These are phyloP conservation scores for Trametes sp. DNA, from an alignment of 1,284 basidiomycete species.

Conservation along the genomic window DNA sequence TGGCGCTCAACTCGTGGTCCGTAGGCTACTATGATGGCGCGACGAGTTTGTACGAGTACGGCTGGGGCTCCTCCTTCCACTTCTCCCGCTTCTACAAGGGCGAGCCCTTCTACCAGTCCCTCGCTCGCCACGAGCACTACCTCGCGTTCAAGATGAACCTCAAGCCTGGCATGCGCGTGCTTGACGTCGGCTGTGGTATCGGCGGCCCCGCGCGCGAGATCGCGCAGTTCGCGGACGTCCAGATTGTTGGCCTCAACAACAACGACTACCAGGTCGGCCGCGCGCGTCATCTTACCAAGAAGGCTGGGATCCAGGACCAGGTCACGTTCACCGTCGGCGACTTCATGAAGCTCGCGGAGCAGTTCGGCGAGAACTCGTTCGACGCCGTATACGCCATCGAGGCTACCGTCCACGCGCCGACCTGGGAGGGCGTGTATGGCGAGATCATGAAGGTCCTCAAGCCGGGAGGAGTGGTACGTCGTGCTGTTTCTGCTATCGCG, in stretches of 20 bases:
- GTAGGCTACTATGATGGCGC: constrained; percentile 96
- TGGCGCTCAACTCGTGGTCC: constrained; percentile 10
- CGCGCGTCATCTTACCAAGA: constrained; percentile 85
- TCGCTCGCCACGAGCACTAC: constrained; percentile 99
- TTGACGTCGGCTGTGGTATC: constrained; percentile 98
- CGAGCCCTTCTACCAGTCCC: constrained; percentile 83
- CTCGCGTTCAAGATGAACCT: constrained; percentile 87
- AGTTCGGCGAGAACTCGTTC: constrained; percentile 94
- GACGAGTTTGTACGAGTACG: constrained; percentile 97
- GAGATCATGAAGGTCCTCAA: constrained; percentile 96
- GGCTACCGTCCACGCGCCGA: constrained; percentile 96
- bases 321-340: constrained; percentile 90
- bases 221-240: constrained; percentile 87
- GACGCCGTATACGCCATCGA: constrained; percentile 99
- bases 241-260: constrained; percentile 94
- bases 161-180: constrained; percentile 91
- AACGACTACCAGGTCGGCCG: constrained; percentile 95
- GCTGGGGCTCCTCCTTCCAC: constrained; percentile 95
- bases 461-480: constrained; percentile 91
- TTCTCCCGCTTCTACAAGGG: constrained; percentile 99
- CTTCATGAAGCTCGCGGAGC: constrained; percentile 94
- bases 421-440: constrained; percentile 95
- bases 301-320: constrained; percentile 80
- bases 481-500: not conserved
- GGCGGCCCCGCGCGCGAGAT: constrained; percentile 98